Conservation (phyloP, 768 basidiomycete genomes). For the Pseudohyphozyma bogoriensis region DNA sequence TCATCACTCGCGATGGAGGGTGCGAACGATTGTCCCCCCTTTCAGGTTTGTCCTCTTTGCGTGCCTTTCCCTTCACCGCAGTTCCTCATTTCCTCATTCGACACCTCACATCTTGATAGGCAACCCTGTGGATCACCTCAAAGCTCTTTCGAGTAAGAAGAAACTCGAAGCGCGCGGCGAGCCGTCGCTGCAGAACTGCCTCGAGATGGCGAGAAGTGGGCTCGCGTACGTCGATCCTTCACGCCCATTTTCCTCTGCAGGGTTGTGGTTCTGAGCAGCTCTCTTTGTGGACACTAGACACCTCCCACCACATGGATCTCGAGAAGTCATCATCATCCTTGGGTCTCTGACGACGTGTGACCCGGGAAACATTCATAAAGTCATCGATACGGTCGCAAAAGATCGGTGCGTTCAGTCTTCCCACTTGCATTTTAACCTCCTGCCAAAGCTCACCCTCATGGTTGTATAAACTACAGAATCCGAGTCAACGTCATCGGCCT, state of each 20-base stretch:
- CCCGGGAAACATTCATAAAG: conserved; percentile 91
- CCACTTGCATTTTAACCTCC: background rate
- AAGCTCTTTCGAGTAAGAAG: conserved; percentile 60
- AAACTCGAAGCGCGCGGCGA: conserved; percentile 84
- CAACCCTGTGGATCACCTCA: conserved; percentile 92
- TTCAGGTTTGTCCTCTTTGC: no score
- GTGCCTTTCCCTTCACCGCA: background rate
- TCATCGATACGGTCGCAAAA: conserved; percentile 70
- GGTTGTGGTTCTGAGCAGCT: background rate
- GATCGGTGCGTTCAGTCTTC: conserved; percentile 39
- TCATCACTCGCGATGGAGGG: conserved; percentile 81
- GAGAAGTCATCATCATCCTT: conserved; percentile 87
- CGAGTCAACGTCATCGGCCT: conserved; percentile 88
- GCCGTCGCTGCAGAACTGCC: conserved; percentile 89
- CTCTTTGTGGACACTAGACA: no score
- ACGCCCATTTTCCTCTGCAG: background rate
- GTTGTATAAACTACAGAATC: conserved; percentile 47
- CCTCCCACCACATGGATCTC: conserved; percentile 91
- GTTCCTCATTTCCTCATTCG: conserved; percentile 1
- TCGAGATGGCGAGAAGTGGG: conserved; percentile 89
- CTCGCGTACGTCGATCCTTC: conserved; percentile 59
- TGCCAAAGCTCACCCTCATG: background rate
- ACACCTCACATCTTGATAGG: no score
- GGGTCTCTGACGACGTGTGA: conserved; percentile 95
- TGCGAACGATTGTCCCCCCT: conserved; percentile 85